A percentile compares a stretch with the other conserved stretches of the same genome.
Evolutionary conservation across 2,329 filamentous ascomycete species (phyloP).

Genomic region (Calcarisporium arbuscula): DNA sequence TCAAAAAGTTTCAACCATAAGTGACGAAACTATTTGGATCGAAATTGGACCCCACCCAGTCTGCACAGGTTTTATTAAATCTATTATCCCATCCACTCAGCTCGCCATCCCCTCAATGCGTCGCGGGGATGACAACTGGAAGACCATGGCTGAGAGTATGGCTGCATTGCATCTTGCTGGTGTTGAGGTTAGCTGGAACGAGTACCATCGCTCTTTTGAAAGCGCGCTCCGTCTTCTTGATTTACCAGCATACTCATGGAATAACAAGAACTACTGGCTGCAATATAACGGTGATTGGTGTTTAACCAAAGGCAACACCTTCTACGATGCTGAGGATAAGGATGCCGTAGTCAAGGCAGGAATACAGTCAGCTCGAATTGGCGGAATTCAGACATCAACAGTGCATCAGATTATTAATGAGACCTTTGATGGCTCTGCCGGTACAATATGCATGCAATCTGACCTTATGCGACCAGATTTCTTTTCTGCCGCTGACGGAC

Average conservation of each 20-base stretch:
- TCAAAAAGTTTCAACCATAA: not conserved
- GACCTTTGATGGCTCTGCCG: conserved; percentile 15
- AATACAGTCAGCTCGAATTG: not conserved
- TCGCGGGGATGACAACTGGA: conserved; percentile 50
- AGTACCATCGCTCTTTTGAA: conserved; percentile 53
- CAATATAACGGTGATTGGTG: conserved; percentile 35
- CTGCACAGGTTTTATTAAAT: conserved; percentile 51
- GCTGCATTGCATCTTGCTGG: conserved; percentile 51
- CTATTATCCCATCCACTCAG: too few species aligned
- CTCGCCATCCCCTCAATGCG: conserved; percentile 53
- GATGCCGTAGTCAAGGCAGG: not conserved
- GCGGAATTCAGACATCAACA: conserved; percentile 19
- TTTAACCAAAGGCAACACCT: conserved; percentile 44
- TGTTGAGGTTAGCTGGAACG: conserved; percentile 45
- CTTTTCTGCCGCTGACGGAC: conserved; percentile 30
- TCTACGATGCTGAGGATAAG: conserved; percentile 34
- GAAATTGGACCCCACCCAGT: conserved; percentile 63
- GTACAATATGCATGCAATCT: conserved; percentile 27
- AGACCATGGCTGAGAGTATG: conserved; percentile 52
- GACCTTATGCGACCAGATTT: conserved; percentile 34
- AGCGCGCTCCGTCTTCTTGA: conserved; percentile 43
- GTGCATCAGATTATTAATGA: conserved; percentile 32
- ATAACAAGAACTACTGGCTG: conserved; percentile 66
- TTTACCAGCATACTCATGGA: conserved; percentile 65
- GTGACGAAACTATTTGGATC: conserved; percentile 52